phyloP scores from a whole-genome alignment of 495 filamentous ascomycete genomes.

The Hypoxylon perforatum region DNA sequence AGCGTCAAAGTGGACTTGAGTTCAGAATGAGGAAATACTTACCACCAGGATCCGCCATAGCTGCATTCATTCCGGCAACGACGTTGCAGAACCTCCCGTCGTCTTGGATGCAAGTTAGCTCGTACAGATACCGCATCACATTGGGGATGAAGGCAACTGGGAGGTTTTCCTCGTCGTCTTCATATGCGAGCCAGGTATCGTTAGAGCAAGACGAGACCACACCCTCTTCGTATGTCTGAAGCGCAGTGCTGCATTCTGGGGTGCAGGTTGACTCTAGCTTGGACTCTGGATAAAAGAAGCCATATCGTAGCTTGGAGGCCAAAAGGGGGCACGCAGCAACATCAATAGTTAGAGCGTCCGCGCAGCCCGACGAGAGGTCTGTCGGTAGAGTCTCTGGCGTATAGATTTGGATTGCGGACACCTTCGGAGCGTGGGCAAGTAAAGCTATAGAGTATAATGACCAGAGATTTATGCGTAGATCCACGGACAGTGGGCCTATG shows the following conservation, averaged over 20 bases:
- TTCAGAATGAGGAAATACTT: background rate
- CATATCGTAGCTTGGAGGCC: conserved; percentile 4
- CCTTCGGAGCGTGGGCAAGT: background rate
- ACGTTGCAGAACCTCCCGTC: conserved; percentile 14
- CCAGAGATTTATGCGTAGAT: background rate
- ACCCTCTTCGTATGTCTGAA: background rate
- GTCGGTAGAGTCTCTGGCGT: background rate
- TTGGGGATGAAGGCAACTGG: conserved; percentile 28
- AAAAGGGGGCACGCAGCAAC: conserved; percentile 8
- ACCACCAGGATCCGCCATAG: background rate
- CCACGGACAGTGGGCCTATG: background rate
- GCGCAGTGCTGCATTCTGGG: conserved; percentile 5
- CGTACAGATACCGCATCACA: conserved; percentile 12
- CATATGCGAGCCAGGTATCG: conserved; percentile 7
- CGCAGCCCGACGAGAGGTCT: background rate
- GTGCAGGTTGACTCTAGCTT: conserved; percentile 10
- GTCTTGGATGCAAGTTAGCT: conserved; percentile 29
- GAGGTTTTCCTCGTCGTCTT: conserved; percentile 2
- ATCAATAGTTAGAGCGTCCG: background rate
- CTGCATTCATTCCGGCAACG: conserved; percentile 10
- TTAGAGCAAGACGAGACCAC: conserved; percentile 21
- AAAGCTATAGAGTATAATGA: background rate
- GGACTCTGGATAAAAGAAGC: conserved; percentile 2
- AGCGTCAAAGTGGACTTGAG: conserved; percentile 2
- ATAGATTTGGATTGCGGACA: background rate